phyloP scores from a whole-genome alignment of 257 asterid genomes.

The Coffea canephora region DNA sequence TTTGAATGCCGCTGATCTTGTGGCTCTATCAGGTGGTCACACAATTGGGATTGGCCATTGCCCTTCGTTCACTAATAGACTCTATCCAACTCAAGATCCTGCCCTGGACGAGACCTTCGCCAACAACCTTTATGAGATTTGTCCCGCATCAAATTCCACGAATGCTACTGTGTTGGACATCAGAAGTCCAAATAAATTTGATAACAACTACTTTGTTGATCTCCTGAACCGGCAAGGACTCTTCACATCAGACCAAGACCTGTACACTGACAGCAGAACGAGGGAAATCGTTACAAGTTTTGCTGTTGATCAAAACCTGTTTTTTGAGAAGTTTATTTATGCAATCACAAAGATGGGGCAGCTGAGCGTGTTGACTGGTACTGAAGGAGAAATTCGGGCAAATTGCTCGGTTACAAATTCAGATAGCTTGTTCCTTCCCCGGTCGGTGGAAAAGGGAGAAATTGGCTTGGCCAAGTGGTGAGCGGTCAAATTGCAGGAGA shows the following conservation, averaged over 20 bases:
- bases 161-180: conserved; percentile 53
- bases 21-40: conserved; percentile 85
- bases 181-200: conserved; percentile 47
- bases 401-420: conserved; percentile 53
- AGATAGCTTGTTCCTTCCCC: conserved; percentile 11
- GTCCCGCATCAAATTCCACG: conserved; percentile 43
- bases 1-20: conserved; percentile 55
- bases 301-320: conserved; percentile 47
- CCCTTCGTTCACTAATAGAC: conserved; percentile 54
- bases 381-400: conserved; percentile 52
- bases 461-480: not conserved
- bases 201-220: conserved; percentile 54
- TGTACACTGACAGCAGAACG: conserved; percentile 55
- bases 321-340: conserved; percentile 43
- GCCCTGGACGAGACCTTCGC: conserved; percentile 51
- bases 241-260: conserved; percentile 72
- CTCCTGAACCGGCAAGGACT: conserved; percentile 74
- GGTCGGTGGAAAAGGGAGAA: conserved; percentile 18
- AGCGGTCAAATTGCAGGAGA: no score
- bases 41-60: conserved; percentile 68
- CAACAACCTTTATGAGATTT: conserved; percentile 32
- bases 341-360: conserved; percentile 68
- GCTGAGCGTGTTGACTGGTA: conserved; percentile 56
- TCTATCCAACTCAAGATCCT: conserved; percentile 68
- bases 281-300: conserved; percentile 47